Conservation (phyloP, 169 alveolate species). For the Pseudocohnilembus persalinus region DNA sequence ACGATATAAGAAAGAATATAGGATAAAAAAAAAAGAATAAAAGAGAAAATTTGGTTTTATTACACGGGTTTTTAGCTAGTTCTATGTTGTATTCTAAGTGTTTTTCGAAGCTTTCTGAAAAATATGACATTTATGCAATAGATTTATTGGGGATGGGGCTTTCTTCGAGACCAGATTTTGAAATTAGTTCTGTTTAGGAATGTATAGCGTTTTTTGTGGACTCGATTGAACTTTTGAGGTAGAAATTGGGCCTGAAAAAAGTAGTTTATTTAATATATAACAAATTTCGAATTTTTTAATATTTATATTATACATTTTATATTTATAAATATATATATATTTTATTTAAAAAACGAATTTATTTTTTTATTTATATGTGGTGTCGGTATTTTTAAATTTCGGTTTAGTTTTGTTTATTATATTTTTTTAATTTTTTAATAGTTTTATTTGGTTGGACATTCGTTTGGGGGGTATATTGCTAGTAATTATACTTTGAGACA, state of each 20-base stretch:
- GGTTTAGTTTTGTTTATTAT: neutral
- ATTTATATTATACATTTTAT: no score
- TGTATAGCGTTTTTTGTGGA: neutral
- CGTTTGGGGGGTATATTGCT: neutral
- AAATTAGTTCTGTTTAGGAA: neutral
- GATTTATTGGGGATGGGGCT: neutral
- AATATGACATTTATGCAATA: neutral
- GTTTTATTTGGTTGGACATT: neutral
- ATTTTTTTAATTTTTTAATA: no score
- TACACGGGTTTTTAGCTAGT: neutral
- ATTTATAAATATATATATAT: no score
- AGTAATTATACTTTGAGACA: neutral
- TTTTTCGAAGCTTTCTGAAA: neutral
- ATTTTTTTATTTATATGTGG: no score
- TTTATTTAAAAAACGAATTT: no score
- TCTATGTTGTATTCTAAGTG: neutral
- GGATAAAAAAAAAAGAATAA: no score
- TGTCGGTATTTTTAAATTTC: neutral
- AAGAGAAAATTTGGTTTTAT: no score
- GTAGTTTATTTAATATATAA: no score
- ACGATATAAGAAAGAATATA: neutral
- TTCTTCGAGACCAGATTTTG: neutral
- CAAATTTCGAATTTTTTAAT: no score
- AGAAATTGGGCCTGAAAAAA: neutral
- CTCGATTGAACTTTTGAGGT: neutral